A percentile compares a stretch with the other conserved stretches of the same genome.
Conservation (phyloP, 176 grass and related monocot genomes). For the Musa troglodytarum region DNA sequence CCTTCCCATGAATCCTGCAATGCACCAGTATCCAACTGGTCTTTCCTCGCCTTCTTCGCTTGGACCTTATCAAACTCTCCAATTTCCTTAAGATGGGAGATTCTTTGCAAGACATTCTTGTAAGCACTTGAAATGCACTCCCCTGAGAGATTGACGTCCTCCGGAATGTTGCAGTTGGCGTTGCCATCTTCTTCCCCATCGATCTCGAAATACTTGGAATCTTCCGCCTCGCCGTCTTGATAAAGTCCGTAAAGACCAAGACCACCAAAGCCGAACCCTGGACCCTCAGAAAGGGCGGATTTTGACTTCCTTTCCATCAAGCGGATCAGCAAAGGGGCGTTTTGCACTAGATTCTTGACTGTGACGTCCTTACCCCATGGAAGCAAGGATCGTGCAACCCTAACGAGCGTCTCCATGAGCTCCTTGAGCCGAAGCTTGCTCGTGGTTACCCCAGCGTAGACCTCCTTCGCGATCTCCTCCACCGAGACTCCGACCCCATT, state of each 20-base stretch:
- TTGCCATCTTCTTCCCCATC: neutral
- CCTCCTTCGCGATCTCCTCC: conserved; percentile 41
- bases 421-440: conserved; percentile 46
- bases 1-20: conserved; percentile 28
- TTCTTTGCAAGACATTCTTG: conserved; percentile 51
- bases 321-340: conserved; percentile 41
- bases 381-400: conserved; percentile 40
- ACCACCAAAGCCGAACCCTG: conserved; percentile 21
- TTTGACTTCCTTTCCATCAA: conserved; percentile 54
- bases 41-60: conserved; percentile 15
- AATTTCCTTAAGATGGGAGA: conserved; percentile 37
- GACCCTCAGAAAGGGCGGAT: conserved; percentile 27
- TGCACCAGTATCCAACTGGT: conserved; percentile 31
- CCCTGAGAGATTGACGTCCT: conserved; percentile 38
- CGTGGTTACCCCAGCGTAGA: conserved; percentile 33
- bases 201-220: conserved; percentile 44
- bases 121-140: conserved; percentile 51
- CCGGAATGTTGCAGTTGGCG: conserved; percentile 16
- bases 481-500: conserved; percentile 36
- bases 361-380: conserved; percentile 62
- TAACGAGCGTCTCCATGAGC: conserved; percentile 36
- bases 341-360: conserved; percentile 43
- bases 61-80: conserved; percentile 43
- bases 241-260: conserved; percentile 29
- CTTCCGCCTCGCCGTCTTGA: conserved; percentile 8